Evolutionary conservation across 805 yeast species (phyloP).

Genomic region (Sugiyamaella chiloensis): DNA sequence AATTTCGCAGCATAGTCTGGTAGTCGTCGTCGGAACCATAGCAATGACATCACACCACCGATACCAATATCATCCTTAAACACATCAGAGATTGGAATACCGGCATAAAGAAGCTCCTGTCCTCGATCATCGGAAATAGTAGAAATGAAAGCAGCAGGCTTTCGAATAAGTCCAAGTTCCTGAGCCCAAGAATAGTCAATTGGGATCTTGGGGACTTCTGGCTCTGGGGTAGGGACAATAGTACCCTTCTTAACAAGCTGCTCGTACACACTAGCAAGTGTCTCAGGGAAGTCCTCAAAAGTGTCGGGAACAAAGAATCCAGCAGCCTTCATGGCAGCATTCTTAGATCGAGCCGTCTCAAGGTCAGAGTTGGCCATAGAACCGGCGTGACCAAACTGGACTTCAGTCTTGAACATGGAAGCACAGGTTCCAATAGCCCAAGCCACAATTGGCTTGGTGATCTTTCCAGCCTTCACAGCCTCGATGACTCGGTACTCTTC

Average conservation of each 20-base stretch:
- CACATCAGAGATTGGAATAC: constrained; percentile 46
- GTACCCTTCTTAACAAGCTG: constrained; percentile 48
- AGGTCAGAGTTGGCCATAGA: constrained; percentile 67
- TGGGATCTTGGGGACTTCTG: constrained; percentile 47
- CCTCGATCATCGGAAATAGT: constrained; percentile 49
- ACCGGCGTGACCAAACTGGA: constrained; percentile 64
- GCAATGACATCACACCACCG: constrained; percentile 46
- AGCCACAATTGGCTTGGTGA: constrained; percentile 67
- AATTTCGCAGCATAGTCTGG: constrained; percentile 45
- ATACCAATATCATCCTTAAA: constrained; percentile 47
- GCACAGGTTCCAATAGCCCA: constrained; percentile 73
- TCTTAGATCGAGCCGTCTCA: constrained; percentile 66
- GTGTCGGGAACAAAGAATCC: constrained; percentile 91
- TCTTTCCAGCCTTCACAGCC: constrained; percentile 59
- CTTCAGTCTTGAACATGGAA: constrained; percentile 66
- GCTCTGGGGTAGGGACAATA: constrained; percentile 40
- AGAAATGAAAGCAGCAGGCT: constrained; percentile 47
- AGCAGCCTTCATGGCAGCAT: constrained; percentile 80
- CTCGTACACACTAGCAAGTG: constrained; percentile 63
- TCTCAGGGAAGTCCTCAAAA: constrained; percentile 46
- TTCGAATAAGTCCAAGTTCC: constrained; percentile 45
- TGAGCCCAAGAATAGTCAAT: constrained; percentile 48
- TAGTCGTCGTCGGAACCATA: constrained; percentile 46
- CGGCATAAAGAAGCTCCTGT: constrained; percentile 45
- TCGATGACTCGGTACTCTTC: constrained; percentile 71